Percentiles rank a stretch among this genome's conserved stretches.
phyloP scores from a whole-genome alignment of 495 filamentous ascomycete species.

The Bathelium albidoporum region DNA sequence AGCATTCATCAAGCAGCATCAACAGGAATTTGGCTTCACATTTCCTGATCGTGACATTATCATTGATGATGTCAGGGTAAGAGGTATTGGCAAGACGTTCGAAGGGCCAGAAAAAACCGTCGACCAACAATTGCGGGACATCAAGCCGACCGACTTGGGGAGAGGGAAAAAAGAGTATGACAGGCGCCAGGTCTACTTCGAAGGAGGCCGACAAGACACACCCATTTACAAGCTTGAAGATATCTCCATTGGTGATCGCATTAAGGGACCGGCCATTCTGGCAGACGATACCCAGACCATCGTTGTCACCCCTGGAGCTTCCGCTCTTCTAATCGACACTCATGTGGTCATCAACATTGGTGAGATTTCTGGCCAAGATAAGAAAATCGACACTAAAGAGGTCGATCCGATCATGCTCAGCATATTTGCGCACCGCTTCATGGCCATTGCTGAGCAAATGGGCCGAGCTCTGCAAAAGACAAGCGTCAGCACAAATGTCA shows the following conservation, averaged over 20 bases:
- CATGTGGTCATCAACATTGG: constrained; percentile 66
- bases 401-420: constrained; percentile 85
- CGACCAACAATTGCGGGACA: constrained; percentile 61
- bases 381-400: constrained; percentile 37
- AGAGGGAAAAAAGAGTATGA: constrained; percentile 46
- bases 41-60: constrained; percentile 82
- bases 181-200: constrained; percentile 55
- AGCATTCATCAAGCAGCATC: constrained; percentile 76
- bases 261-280: constrained; percentile 79
- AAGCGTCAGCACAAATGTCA: constrained; percentile 94
- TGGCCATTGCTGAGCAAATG: constrained; percentile 99
- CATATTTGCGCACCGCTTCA: constrained; percentile 94
- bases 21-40: constrained; percentile 92
- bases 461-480: constrained; percentile 93
- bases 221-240: constrained; percentile 78
- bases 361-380: constrained; percentile 44
- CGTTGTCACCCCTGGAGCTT: constrained; percentile 72
- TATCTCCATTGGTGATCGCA: constrained; percentile 61
- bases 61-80: constrained; percentile 80
- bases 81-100: constrained; percentile 83
- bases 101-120: constrained; percentile 68
- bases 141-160: constrained; percentile 42
- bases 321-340: constrained; percentile 61
- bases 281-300: constrained; percentile 96
- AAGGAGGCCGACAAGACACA: constrained; percentile 65